Base-by-base conservation (phyloP, 2,329 filamentous ascomycete species). In the Ceratocystis destructans region DNA sequence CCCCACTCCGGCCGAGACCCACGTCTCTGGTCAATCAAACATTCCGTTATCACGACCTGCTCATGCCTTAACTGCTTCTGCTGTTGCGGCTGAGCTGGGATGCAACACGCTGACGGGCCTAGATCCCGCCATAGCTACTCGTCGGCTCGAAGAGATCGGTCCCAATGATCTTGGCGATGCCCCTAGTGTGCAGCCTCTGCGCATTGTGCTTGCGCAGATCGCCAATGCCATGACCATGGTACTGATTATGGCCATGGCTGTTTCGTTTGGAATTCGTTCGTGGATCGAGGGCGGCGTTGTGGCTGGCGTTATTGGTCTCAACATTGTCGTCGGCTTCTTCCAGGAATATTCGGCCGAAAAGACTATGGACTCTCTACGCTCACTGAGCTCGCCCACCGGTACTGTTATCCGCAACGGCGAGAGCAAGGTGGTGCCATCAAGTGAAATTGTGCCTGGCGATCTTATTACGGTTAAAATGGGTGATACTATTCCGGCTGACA, bases 191-290 rank as follows among this genome's bases (percentile, higher is more conserved):
- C 80, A 76, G 76, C 73, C 80, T 77, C 66, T 79, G 57, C 85
- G 84, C 72, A 84, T 86, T 45, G 73, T 86, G 8, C 70, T 83
- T 33, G 77, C 79, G 61, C 83, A 86, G 71, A 73, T 84, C 45
- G 79, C 78, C 67, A 85, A 85, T 72, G 82, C 82, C 10, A 84
- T 85, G 82, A 83, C 80, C 62, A 69, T 83, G 70, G 80, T 73
- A 69, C 78, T 87, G 64, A 73, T 86, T 64, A 80, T 86, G 68
- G 83, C 83, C 68, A 84, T 86, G 80, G 83, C 79, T 67, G 76
- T 76, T 44, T 75, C 72, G 65, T 81, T 79, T 69, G 79, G 77
- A 64, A 82, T 79, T 68, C 71, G 77, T 70, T 79, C 80, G 67
- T 82, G 77, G 72, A 79, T 80, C 68, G 80, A 83, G 73, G 80